Evolutionary conservation across 192 early-diverging fungal genomes (phyloP), one percentile per base, ranked within the genome.

Genomic region (Umbelopsis ramanniana): DNA sequence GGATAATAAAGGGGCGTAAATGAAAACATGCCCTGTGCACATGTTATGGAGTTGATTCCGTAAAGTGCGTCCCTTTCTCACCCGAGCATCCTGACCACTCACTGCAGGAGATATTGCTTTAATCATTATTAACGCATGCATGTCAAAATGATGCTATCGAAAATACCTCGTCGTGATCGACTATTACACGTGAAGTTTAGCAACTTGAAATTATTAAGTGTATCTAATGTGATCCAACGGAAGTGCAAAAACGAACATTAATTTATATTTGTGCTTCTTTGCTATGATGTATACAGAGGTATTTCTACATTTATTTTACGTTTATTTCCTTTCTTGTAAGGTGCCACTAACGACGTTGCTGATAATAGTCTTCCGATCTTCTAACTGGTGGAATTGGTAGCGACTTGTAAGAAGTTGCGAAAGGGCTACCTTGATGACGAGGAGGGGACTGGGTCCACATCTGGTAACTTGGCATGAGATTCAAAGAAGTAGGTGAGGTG

Each of bases 351-450:
- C 6, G 11, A 63, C 57, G 57, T 63, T 63, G 57, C 17, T 63
- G 57, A 26, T 63, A 63, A 37, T 63, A 63, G n/a, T 63, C 57
- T 0, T 63, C 57, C 3, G 57, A 63, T 37, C 26, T 63, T n/a
- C 29, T 11, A 19, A 14, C 57, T 19, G 17, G 33, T 6, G 6
- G 26, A 6, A 0, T 10, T 14, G 33, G 2, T 26, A 17, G 26
- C 15, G 15, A n/a, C 33, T 63, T 63, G 57, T 63, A 35, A 19
- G 57, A 63, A 37, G 57, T 15, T 14, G 33, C 19, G 1, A 21
- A n/a, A 50, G 48, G 15, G 14, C 48, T 50, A 21, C n/a, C 15
- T 43, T 43, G 40, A 21, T 17, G 48, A 21, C 48, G 48, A 21
- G 48, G 48, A 50, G 48, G 48, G 19, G 48, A 6, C 1, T 50